A percentile compares a stretch with the other conserved stretches of the same genome.
Evolutionary conservation across 371 early-diverging fungal species (phyloP).

Genomic region (Homolaphlyctis polyrhiza): DNA sequence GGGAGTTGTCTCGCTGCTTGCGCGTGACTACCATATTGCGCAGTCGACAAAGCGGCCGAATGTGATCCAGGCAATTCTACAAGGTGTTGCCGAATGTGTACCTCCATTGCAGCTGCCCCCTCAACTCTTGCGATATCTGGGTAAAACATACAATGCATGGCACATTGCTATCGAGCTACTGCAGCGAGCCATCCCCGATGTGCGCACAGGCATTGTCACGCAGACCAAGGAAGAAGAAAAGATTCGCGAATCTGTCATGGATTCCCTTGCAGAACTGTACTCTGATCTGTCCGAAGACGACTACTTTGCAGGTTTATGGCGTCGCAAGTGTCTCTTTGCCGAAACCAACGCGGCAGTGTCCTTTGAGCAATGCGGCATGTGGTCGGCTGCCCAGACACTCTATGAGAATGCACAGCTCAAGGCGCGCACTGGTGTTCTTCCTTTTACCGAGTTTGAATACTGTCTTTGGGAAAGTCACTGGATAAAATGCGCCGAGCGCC

Average conservation of each 20-base stretch:
- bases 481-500: conserved; percentile 80
- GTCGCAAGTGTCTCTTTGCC: conserved; percentile 82
- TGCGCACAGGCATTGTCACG: conserved; percentile 9
- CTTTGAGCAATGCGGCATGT: conserved; percentile 91
- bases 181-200: conserved; percentile 35
- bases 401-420: conserved; percentile 94
- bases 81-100: conserved; percentile 66
- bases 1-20: conserved; percentile 72
- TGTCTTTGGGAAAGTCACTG: conserved; percentile 97
- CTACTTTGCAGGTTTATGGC: conserved; percentile 90
- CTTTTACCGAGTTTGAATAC: conserved; percentile 96
- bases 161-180: conserved; percentile 75
- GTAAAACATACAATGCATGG: conserved; percentile 89
- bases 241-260: conserved; percentile 80
- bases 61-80: conserved; percentile 86
- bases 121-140: conserved; percentile 87
- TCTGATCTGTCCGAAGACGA: conserved; percentile 75
- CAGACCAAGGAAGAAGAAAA: conserved; percentile 77
- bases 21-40: conserved; percentile 84
- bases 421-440: conserved; percentile 79
- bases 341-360: conserved; percentile 97
- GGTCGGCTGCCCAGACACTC: conserved; percentile 86
- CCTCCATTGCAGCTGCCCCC: conserved; percentile 81
- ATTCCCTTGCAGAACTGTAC: conserved; percentile 85
- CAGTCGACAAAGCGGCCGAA: conserved; percentile 82